Percentiles rank a stretch among this genome's conserved stretches.
Evolutionary conservation across 371 early-diverging fungal genomes (phyloP).

Genomic region (Thermomucor indicae-seudaticae): DNA sequence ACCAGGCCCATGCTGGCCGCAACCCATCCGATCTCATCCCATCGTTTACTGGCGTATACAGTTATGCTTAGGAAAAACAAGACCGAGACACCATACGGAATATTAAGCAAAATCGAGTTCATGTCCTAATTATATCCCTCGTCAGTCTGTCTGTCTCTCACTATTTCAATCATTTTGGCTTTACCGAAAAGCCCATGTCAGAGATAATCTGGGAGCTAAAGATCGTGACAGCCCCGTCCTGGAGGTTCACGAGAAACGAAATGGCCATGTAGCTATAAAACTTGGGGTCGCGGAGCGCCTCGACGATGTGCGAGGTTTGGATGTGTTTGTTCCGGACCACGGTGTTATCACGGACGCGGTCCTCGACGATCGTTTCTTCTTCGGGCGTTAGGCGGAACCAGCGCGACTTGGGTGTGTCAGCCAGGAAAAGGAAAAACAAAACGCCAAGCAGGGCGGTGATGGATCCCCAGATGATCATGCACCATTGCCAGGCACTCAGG

Average conservation of each 20-base stretch:
- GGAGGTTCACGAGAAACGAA: slow-evolving; percentile 26
- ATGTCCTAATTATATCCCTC: not conserved
- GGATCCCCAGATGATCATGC: slow-evolving; percentile 31
- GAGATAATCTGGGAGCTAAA: slow-evolving; percentile 26
- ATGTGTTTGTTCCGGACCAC: slow-evolving; percentile 23
- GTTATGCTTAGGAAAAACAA: slow-evolving; percentile 11
- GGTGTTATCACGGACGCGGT: slow-evolving; percentile 26
- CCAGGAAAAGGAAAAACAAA: slow-evolving; percentile 26
- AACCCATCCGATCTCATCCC: slow-evolving; percentile 12
- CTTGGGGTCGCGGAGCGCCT: slow-evolving; percentile 26
- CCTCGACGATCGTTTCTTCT: slow-evolving; percentile 30
- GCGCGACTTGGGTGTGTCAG: slow-evolving; percentile 28
- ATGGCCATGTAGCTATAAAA: slow-evolving; percentile 25
- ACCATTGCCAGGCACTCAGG: slow-evolving; percentile 35
- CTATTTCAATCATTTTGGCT: too few species aligned
- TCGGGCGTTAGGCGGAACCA: slow-evolving; percentile 26
- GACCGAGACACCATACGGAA: slow-evolving; percentile 18
- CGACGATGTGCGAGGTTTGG: slow-evolving; percentile 22
- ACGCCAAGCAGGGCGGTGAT: slow-evolving; percentile 21
- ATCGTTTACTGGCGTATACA: slow-evolving; percentile 9
- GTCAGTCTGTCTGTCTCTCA: slow-evolving; percentile 1
- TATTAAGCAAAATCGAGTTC: slow-evolving; percentile 17
- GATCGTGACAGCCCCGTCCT: slow-evolving; percentile 32
- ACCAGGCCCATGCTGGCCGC: slow-evolving; percentile 5
- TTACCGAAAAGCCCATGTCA: slow-evolving; percentile 29